Evolutionary conservation across 2,329 filamentous ascomycete genomes (phyloP).

Genomic region (Geosmithia flava): DNA sequence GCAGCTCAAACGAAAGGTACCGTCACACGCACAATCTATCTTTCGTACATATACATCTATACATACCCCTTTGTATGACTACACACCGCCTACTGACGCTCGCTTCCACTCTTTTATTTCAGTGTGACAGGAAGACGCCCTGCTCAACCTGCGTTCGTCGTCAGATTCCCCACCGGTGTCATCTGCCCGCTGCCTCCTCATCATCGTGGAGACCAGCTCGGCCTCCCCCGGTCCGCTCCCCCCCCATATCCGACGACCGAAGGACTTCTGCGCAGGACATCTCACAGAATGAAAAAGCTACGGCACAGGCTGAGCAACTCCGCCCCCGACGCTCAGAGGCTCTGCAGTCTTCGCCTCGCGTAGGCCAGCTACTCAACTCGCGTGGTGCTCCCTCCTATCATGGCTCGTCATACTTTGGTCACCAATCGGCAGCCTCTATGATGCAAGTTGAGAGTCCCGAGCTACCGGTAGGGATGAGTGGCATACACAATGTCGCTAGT

Average conservation of each 20-base stretch:
- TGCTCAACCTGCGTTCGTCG: conserved; percentile 2
- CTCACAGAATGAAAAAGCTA: neutral
- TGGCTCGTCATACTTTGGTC: conserved; percentile 18
- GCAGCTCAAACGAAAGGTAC: conserved; percentile 1
- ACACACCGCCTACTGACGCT: neutral
- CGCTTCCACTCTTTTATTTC: neutral
- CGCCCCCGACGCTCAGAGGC: neutral
- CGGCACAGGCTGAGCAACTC: neutral
- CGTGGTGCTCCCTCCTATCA: conserved; percentile 16
- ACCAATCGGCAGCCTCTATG: conserved; percentile 16
- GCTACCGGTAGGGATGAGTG: conserved; percentile 9
- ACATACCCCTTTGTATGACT: too few relatives aligned
- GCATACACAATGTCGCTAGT: conserved; percentile 2
- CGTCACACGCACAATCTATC: neutral
- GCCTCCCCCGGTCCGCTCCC: neutral
- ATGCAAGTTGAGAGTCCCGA: conserved; percentile 14
- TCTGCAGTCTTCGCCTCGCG: neutral
- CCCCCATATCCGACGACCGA: neutral
- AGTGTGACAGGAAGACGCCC: conserved; percentile 2
- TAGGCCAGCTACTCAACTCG: conserved; percentile 16
- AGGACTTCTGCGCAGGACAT: neutral
- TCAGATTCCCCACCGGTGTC: conserved; percentile 1
- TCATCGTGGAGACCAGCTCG: neutral
- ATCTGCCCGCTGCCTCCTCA: neutral
- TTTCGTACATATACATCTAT: neutral